These are phyloP conservation scores for Tanacetum coccineum DNA, from an alignment of 129 eudicot species.

Conservation along the genomic window DNA sequence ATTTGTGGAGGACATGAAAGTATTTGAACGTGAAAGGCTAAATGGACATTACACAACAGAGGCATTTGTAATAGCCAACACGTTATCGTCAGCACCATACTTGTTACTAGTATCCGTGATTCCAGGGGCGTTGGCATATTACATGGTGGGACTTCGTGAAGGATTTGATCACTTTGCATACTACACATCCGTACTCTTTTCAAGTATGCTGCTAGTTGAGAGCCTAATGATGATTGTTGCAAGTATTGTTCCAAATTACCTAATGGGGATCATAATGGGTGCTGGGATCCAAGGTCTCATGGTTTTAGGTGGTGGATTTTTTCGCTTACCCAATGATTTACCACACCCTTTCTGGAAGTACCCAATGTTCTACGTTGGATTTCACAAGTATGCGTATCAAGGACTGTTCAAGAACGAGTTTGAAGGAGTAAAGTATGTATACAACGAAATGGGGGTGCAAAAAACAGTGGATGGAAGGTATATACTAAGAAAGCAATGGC, in stretches of 20 bases:
- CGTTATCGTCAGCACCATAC: conserved; percentile 40
- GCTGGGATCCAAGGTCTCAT: conserved; percentile 41
- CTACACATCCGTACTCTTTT: conserved; percentile 22
- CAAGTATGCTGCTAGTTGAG: conserved; percentile 38
- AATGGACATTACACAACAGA: conserved; percentile 41
- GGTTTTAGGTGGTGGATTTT: conserved; percentile 36
- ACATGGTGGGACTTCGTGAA: conserved; percentile 34
- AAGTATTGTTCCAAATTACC: conserved; percentile 46
- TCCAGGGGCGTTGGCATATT: conserved; percentile 40
- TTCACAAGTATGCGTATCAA: conserved; percentile 49
- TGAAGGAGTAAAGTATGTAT: conserved; percentile 25
- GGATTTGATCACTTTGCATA: conserved; percentile 35
- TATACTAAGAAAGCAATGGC: conserved; percentile 40
- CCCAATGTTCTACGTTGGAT: conserved; percentile 30
- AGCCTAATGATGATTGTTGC: conserved; percentile 56
- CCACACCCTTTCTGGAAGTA: conserved; percentile 37
- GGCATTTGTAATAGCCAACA: conserved; percentile 42
- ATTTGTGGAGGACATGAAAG: conserved; percentile 84
- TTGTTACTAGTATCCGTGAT: conserved; percentile 36
- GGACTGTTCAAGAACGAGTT: conserved; percentile 57
- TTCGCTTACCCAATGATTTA: conserved; percentile 37
- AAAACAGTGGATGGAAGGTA: conserved; percentile 28
- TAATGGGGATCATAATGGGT: conserved; percentile 46
- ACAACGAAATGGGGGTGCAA: conserved; percentile 17
- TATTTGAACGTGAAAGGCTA: conserved; percentile 37